Evolutionary conservation across 306 rosid species (phyloP), one percentile per base, ranked within the genome.

Genomic region (Vicia sativa): DNA sequence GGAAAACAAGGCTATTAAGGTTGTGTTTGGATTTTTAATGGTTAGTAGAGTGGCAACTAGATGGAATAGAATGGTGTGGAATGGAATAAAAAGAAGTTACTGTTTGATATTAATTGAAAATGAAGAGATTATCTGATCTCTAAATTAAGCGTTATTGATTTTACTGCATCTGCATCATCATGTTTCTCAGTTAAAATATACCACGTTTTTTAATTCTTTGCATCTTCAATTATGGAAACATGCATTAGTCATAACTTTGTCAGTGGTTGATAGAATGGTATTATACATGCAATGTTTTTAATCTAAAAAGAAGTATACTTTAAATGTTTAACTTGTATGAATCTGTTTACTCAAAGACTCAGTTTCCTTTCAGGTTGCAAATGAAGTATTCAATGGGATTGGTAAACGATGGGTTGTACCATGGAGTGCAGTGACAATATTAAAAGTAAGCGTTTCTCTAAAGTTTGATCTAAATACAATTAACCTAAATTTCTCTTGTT

Each of bases 371-470:
- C 93, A 91, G 97, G 85, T 72, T 60, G 82, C 87, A 44, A 81
- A 78, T 70, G 79, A 84, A 53, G 73, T 68, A 50, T 67, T 60
- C 58, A 78, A 74, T 71, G 88, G 79, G 58, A 64, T 90, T 73
- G 95, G 91, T 37, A 31, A 78, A 48, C 81, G 74, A 45, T 95
- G 99, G 99, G 82, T 82, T 77, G 97, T 93, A 74, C 97, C 99
- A 9, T 93, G 99, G 97, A 74, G 79, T 45, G 96, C 87, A 31
- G 78, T 84, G 78, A 95, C 97, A 76, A 95, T 95, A 80, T 44
- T 95, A 62, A 95, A 85, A 82, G 97, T 84, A 77, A 77, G 88
- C 66, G 23, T 31, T 65, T 65, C 65, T 70, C 71, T 46, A 31
- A 62, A 66, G 15, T 69, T 59, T 7, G 13, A 81, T 43, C 66